A percentile compares a stretch with the other conserved stretches of the same genome.
phyloP scores from a whole-genome alignment of 192 early-diverging fungal species.

The Podila epigama region DNA sequence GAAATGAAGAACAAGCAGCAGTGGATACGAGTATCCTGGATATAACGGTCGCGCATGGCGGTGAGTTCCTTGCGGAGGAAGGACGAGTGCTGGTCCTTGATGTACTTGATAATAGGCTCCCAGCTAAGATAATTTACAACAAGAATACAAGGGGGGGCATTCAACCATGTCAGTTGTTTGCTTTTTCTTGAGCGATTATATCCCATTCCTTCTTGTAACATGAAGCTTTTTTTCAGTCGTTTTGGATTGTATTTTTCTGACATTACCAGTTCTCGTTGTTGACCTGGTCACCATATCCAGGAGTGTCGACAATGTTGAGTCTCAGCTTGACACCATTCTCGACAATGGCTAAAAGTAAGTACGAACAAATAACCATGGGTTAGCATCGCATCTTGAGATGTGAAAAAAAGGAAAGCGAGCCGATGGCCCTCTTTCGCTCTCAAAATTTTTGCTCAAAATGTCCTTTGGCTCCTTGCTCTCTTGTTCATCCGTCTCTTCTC shows the following conservation, averaged over 20 bases:
- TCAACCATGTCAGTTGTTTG: too few relatives aligned
- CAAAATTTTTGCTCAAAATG: too few relatives aligned
- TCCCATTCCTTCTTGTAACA: too few relatives aligned
- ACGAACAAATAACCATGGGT: neutral
- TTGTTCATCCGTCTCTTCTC: too few relatives aligned
- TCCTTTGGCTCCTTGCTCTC: too few relatives aligned
- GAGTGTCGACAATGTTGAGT: conserved; percentile 98
- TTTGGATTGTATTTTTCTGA: too few relatives aligned
- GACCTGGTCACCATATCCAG: conserved; percentile 98
- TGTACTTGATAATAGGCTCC: conserved; percentile 98
- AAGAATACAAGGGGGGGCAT: neutral
- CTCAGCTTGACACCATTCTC: conserved; percentile 94
- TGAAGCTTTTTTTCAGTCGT: too few relatives aligned
- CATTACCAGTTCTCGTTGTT: conserved; percentile 98
- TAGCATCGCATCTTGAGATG: neutral
- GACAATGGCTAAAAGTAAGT: conserved; percentile 75
- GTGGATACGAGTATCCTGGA: conserved; percentile 95
- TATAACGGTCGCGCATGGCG: conserved; percentile 85
- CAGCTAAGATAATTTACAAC: conserved; percentile 60
- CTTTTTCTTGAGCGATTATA: too few relatives aligned
- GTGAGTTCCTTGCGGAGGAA: conserved; percentile 95
- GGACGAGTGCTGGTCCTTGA: conserved; percentile 97
- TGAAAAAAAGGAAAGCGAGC: neutral
- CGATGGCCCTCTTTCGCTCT: neutral
- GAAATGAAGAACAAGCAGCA: conserved; percentile 96